These are phyloP conservation scores for Ophiostoma sp. DNA, from an alignment of 2,329 filamentous ascomycete species.

Conservation along the genomic window DNA sequence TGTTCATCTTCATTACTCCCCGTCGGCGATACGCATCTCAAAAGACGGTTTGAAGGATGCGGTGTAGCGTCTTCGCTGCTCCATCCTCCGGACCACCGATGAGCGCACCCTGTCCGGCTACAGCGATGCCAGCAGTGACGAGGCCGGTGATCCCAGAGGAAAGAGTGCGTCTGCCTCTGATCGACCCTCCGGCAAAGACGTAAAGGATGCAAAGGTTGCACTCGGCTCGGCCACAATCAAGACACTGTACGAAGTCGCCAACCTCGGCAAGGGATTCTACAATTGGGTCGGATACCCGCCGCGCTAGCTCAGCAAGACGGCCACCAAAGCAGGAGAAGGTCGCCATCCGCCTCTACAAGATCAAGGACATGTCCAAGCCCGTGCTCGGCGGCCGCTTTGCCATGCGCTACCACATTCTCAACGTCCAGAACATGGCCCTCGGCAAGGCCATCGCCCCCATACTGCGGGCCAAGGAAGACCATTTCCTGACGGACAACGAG, in stretches of 20 bases:
- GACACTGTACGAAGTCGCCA: constrained; percentile 39
- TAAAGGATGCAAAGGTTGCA: constrained; percentile 9
- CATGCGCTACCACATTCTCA: constrained; percentile 40
- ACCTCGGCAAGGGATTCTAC: constrained; percentile 29
- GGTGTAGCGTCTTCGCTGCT: constrained; percentile 30
- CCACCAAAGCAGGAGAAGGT: constrained; percentile 37
- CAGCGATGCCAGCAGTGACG: constrained; percentile 6
- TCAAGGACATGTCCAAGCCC: constrained; percentile 41
- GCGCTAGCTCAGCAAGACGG: constrained; percentile 38
- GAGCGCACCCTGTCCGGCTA: constrained; percentile 31
- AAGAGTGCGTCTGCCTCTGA: not conserved
- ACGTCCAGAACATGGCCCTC: constrained; percentile 41
- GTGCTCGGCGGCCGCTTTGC: constrained; percentile 37
- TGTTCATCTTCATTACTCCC: not conserved
- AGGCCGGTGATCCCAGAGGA: not conserved
- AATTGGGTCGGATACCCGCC: constrained; percentile 42
- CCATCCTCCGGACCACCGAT: constrained; percentile 27
- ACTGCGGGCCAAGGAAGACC: constrained; percentile 38
- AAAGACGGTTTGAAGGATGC: constrained; percentile 16
- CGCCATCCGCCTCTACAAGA: constrained; percentile 45
- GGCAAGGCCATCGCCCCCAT: constrained; percentile 42
- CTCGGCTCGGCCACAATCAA: constrained; percentile 33
- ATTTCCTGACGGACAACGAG: constrained; percentile 38
- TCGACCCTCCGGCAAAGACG: not conserved
- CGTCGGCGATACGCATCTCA: not conserved